Conservation (phyloP, 75 land plant species). For the Pinus albicaulis region DNA sequence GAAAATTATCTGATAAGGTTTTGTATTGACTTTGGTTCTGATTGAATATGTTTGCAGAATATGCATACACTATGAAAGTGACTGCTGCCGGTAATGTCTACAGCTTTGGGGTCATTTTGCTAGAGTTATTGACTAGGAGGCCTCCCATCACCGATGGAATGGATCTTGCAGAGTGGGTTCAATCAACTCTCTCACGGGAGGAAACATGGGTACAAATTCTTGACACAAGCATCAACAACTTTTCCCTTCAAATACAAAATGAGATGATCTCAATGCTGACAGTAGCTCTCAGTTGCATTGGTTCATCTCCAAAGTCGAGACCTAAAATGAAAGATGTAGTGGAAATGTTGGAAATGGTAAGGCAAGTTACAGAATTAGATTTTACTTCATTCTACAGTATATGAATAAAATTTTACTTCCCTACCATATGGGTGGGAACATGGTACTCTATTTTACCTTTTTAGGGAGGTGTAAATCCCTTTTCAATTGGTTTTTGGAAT, state of each 20-base stretch:
- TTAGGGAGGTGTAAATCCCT: too few relatives aligned
- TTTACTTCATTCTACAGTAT: too few relatives aligned
- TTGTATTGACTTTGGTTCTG: background rate
- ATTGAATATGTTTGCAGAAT: constrained; percentile 41
- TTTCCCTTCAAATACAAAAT: constrained; percentile 20
- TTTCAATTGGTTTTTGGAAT: too few relatives aligned
- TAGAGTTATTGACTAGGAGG: constrained; percentile 73
- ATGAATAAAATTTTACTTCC: too few relatives aligned
- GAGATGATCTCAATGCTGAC: constrained; percentile 74
- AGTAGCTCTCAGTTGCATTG: constrained; percentile 57
- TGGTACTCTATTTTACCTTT: too few relatives aligned
- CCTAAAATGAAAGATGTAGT: constrained; percentile 67
- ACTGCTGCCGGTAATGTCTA: constrained; percentile 70
- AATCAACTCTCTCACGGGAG: constrained; percentile 25
- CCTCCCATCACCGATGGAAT: constrained; percentile 51
- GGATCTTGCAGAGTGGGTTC: constrained; percentile 66
- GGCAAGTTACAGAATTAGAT: too few relatives aligned
- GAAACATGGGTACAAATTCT: constrained; percentile 55
- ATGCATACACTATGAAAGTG: constrained; percentile 85
- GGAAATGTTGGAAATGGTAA: constrained; percentile 28
- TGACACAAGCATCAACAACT: constrained; percentile 34
- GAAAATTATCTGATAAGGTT: background rate
- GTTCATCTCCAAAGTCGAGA: constrained; percentile 39
- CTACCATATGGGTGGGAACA: too few relatives aligned
- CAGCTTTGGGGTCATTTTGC: constrained; percentile 70